These are phyloP conservation scores for Boletus vermiculosoides DNA, from an alignment of 768 basidiomycete species.

Conservation along the genomic window DNA sequence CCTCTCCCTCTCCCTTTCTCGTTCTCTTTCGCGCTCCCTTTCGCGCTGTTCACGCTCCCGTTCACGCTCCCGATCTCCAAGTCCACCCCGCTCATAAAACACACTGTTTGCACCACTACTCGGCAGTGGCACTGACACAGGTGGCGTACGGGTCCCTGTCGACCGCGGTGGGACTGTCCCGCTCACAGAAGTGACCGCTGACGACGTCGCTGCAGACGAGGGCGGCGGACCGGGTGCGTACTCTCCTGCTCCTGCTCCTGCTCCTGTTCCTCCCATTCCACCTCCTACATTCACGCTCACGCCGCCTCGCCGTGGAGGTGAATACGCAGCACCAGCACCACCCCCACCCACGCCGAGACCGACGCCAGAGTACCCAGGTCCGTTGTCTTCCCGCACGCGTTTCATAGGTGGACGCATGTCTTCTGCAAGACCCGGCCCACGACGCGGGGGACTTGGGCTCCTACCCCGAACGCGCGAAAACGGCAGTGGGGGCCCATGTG, in stretches of 20 bases:
- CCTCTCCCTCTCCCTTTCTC: slow-evolving; percentile 15
- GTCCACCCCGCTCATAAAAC: slow-evolving; percentile 33
- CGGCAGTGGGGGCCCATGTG: slow-evolving; percentile 14
- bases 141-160: slow-evolving; percentile 21
- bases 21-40: slow-evolving; percentile 9
- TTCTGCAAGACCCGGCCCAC: slow-evolving; percentile 30
- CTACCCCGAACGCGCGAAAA: slow-evolving; percentile 46
- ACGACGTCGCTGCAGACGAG: slow-evolving; percentile 14
- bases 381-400: slow-evolving; percentile 44
- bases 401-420: slow-evolving; percentile 47
- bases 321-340: slow-evolving; percentile 24
- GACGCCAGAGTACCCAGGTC: slow-evolving; percentile 17
- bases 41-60: slow-evolving; percentile 12
- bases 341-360: too few species aligned
- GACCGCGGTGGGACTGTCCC: slow-evolving; percentile 8
- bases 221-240: slow-evolving; percentile 25
- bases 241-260: slow-evolving; percentile 12
- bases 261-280: not conserved
- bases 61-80: slow-evolving; percentile 5
- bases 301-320: slow-evolving; percentile 27
- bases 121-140: slow-evolving; percentile 26
- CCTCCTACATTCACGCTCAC: not conserved
- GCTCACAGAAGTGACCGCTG: not conserved
- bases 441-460: slow-evolving; percentile 42
- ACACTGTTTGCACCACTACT: slow-evolving; percentile 20